A percentile compares a stretch with the other conserved stretches of the same genome.
phyloP scores from a whole-genome alignment of 2,329 filamentous ascomycete genomes.

The Hypoxylon sp. region DNA sequence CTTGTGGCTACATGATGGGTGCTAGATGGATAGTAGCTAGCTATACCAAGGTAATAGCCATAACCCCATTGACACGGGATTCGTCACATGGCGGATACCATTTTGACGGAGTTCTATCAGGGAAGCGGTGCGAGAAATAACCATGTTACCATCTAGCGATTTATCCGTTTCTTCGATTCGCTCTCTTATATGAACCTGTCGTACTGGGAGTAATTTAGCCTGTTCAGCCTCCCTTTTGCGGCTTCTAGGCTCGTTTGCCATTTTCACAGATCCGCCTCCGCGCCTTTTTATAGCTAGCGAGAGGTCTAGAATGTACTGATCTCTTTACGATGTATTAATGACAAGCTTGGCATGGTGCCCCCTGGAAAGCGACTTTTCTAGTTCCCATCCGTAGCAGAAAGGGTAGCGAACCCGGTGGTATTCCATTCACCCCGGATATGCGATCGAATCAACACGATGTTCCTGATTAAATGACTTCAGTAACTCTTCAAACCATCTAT shows the following conservation, averaged over 20 bases:
- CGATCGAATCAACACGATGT: slow-evolving; percentile 15
- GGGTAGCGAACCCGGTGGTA: slow-evolving; percentile 5
- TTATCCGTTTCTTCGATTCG: too few species aligned
- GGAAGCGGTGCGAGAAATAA: too few species aligned
- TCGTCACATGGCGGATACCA: too few species aligned
- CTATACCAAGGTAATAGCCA: too few species aligned
- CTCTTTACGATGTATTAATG: slow-evolving; percentile 2
- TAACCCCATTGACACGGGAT: too few species aligned
- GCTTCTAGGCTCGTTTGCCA: neutral
- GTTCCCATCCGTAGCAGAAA: neutral
- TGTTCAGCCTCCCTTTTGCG: neutral
- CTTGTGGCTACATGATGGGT: too few species aligned
- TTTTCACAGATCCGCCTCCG: neutral
- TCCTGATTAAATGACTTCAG: slow-evolving; percentile 7
- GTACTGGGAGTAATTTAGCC: neutral
- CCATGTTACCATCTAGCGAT: too few species aligned
- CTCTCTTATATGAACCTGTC: too few species aligned
- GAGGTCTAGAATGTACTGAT: neutral
- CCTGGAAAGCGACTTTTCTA: neutral
- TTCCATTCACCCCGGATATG: neutral
- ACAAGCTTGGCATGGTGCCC: slow-evolving; percentile 10
- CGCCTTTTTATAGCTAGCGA: neutral
- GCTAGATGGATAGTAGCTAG: too few species aligned
- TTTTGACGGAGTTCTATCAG: too few species aligned
- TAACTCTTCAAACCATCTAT: neutral